A percentile compares a stretch with the other conserved stretches of the same genome.
phyloP scores from a whole-genome alignment of 2,329 filamentous ascomycete species.

The Aschersonia sp. region DNA sequence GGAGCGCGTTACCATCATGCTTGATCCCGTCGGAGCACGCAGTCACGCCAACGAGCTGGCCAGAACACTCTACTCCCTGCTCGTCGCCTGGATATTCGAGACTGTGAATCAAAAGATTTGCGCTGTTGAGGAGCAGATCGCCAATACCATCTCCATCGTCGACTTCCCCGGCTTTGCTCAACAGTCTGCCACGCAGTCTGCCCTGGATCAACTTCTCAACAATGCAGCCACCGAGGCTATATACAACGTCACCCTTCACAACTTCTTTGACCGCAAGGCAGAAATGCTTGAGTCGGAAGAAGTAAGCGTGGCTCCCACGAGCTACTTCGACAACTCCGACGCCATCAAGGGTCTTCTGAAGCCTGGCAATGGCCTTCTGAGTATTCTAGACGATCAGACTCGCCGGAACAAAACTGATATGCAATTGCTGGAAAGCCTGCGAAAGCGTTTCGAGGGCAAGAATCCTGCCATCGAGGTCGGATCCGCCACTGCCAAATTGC shows the following conservation, averaged over 20 bases:
- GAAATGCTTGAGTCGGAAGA: slow-evolving; percentile 92
- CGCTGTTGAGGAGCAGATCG: slow-evolving; percentile 73
- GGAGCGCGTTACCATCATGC: slow-evolving; percentile 96
- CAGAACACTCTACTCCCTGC: slow-evolving; percentile 79
- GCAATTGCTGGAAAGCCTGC: slow-evolving; percentile 79
- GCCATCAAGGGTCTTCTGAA: slow-evolving; percentile 86
- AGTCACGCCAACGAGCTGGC: slow-evolving; percentile 90
- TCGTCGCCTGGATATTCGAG: slow-evolving; percentile 91
- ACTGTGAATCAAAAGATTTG: slow-evolving; percentile 82
- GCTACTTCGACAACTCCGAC: slow-evolving; percentile 96
- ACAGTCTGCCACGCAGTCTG: slow-evolving; percentile 66
- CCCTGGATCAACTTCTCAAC: slow-evolving; percentile 83
- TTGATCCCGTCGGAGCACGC: slow-evolving; percentile 80
- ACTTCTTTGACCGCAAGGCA: slow-evolving; percentile 89
- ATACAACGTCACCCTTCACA: slow-evolving; percentile 87
- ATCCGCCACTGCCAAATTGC: slow-evolving; percentile 59
- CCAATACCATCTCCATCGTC: slow-evolving; percentile 86
- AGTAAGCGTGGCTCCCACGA: slow-evolving; percentile 76
- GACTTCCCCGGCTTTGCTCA: slow-evolving; percentile 95
- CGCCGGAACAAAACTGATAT: slow-evolving; percentile 76
- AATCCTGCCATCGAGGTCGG: slow-evolving; percentile 79
- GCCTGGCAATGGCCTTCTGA: slow-evolving; percentile 79
- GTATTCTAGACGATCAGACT: slow-evolving; percentile 93
- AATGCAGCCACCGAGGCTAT: slow-evolving; percentile 87
- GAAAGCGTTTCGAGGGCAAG: slow-evolving; percentile 88